Percentiles rank a stretch among this genome's conserved stretches.
Conservation (phyloP, 805 yeast genomes). For the Zygosaccharomyces rouxii region DNA sequence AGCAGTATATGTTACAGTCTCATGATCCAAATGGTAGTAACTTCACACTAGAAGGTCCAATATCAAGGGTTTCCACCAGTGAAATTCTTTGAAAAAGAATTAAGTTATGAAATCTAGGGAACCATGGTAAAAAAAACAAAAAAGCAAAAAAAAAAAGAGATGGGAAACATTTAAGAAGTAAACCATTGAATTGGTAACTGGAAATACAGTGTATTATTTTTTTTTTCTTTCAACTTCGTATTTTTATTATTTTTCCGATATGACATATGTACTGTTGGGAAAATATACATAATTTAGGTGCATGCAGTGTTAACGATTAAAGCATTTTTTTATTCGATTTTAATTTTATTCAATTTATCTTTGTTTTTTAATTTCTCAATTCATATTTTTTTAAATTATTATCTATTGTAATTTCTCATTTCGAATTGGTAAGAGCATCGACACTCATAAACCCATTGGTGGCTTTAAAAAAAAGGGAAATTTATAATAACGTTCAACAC, state of each 20-base stretch:
- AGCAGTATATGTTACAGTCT: background rate
- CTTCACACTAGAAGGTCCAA: background rate
- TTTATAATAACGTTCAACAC: background rate
- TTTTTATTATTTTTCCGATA: background rate
- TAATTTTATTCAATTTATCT: background rate
- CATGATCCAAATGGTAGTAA: background rate
- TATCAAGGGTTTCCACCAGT: background rate
- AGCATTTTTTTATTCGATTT: background rate
- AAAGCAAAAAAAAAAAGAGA: background rate
- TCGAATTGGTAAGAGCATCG: background rate
- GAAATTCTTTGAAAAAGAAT: background rate
- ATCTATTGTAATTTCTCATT: background rate
- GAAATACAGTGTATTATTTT: background rate
- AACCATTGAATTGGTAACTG: background rate
- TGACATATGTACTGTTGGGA: conserved; percentile 5
- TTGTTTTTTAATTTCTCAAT: background rate
- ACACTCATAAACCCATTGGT: background rate
- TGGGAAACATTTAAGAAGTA: background rate
- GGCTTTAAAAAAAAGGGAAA: conserved; percentile 4
- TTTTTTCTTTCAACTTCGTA: background rate
- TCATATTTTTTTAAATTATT: background rate
- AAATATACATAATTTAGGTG: conserved; percentile 5
- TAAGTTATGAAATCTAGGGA: background rate
- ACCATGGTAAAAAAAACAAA: background rate
- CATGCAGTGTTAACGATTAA: conserved; percentile 2